These are phyloP conservation scores for Corinectria fuckeliana DNA, from an alignment of 2,329 filamentous ascomycete genomes.

Conservation along the genomic window DNA sequence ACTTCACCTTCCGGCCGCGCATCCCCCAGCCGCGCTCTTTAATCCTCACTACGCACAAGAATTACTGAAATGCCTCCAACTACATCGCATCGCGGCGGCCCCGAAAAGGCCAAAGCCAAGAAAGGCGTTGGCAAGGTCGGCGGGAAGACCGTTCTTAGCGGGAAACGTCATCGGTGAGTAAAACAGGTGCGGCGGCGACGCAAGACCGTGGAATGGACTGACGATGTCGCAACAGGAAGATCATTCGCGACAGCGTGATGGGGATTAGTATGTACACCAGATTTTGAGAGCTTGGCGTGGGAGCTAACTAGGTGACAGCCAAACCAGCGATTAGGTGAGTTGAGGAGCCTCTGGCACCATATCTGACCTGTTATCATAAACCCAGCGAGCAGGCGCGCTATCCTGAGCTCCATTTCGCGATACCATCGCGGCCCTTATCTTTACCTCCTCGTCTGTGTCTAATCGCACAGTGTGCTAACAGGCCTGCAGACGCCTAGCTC, in stretches of 20 bases:
- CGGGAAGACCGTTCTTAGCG: conserved; percentile 34
- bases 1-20: background rate
- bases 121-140: conserved; percentile 12
- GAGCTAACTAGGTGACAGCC: conserved; percentile 44
- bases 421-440: background rate
- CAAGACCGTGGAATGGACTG: background rate
- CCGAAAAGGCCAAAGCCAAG: conserved; percentile 27
- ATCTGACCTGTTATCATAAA: background rate
- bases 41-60: too few relatives aligned
- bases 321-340: conserved; percentile 61
- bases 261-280: conserved; percentile 56
- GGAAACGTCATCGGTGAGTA: conserved; percentile 37
- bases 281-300: background rate
- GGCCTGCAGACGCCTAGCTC: conserved; percentile 67
- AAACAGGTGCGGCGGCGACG: background rate
- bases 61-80: conserved; percentile 40
- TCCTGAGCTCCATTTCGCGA: background rate
- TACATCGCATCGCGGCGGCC: conserved; percentile 39
- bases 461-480: conserved; percentile 13
- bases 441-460: background rate
- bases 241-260: conserved; percentile 53
- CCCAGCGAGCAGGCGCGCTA: background rate
- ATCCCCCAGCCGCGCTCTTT: too few relatives aligned
- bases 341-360: background rate
- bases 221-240: conserved; percentile 47